phyloP scores from a whole-genome alignment of 108 stramenopile species.

The Skeletonema tropicum region DNA sequence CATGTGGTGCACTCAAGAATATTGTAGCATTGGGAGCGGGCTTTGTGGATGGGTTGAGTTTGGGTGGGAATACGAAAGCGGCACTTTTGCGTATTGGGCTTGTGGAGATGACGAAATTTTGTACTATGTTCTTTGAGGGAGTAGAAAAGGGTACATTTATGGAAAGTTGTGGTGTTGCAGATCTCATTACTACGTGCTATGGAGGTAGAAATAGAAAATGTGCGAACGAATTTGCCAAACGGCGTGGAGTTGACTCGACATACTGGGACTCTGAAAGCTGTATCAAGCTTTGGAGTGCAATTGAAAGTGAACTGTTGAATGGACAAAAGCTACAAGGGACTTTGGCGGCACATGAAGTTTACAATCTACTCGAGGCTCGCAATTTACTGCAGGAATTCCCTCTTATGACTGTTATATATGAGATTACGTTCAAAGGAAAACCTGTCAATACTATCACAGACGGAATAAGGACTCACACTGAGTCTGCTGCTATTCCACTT shows the following conservation, averaged over 20 bases:
- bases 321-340: slow-evolving; percentile 97
- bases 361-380: slow-evolving; percentile 65
- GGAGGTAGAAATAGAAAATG: slow-evolving; percentile 96
- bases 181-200: slow-evolving; percentile 97
- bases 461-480: slow-evolving; percentile 24
- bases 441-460: slow-evolving; percentile 65
- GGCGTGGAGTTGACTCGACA: slow-evolving; percentile 21
- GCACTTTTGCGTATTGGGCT: slow-evolving; percentile 84
- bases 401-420: slow-evolving; percentile 84
- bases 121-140: slow-evolving; percentile 82
- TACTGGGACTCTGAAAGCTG: slow-evolving; percentile 43
- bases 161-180: slow-evolving; percentile 96
- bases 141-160: slow-evolving; percentile 84
- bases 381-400: slow-evolving; percentile 77
- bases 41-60: slow-evolving; percentile 91
- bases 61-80: slow-evolving; percentile 97
- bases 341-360: slow-evolving; percentile 81
- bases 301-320: slow-evolving; percentile 83
- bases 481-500: not conserved
- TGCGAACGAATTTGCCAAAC: slow-evolving; percentile 88
- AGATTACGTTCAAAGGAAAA: slow-evolving; percentile 78
- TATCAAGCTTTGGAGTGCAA: slow-evolving; percentile 62
- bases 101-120: slow-evolving; percentile 91
- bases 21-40: slow-evolving; percentile 96
- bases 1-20: slow-evolving; percentile 97